Percentiles rank a stretch among this genome's conserved stretches.
Evolutionary conservation across 2,329 filamentous ascomycete species (phyloP).

Genomic region (Botrytis medusae): DNA sequence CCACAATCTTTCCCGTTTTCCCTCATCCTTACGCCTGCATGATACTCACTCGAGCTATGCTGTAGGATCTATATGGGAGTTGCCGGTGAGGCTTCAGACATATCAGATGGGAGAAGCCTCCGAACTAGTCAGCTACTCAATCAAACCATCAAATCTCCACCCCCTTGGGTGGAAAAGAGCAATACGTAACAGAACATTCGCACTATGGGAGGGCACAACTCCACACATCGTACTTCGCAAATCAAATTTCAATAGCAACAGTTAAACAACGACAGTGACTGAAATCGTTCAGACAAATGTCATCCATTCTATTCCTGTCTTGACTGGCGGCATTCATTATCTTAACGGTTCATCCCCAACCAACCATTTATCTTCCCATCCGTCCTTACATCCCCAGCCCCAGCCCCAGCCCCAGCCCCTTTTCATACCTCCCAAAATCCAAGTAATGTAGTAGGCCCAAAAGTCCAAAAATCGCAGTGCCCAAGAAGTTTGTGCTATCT

Average conservation of each 20-base stretch:
- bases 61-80: background rate
- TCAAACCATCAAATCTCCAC: background rate
- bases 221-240: background rate
- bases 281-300: background rate
- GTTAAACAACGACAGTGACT: background rate
- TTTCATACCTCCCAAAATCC: background rate
- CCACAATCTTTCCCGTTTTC: background rate
- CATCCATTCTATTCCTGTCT: background rate
- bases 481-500: conserved; percentile 9
- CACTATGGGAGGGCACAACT: background rate
- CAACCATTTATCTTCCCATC: background rate
- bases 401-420: background rate
- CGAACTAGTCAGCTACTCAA: background rate
- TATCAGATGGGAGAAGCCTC: background rate
- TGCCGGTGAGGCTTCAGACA: background rate
- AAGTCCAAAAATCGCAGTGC: conserved; percentile 4
- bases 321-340: background rate
- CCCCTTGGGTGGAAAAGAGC: background rate
- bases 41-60: background rate
- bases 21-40: background rate
- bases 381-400: background rate
- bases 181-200: background rate
- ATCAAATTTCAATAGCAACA: background rate
- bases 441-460: background rate
- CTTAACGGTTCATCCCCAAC: background rate